Base-by-base conservation (phyloP, 768 basidiomycete genomes). In the Lactarius trivialis region DNA sequence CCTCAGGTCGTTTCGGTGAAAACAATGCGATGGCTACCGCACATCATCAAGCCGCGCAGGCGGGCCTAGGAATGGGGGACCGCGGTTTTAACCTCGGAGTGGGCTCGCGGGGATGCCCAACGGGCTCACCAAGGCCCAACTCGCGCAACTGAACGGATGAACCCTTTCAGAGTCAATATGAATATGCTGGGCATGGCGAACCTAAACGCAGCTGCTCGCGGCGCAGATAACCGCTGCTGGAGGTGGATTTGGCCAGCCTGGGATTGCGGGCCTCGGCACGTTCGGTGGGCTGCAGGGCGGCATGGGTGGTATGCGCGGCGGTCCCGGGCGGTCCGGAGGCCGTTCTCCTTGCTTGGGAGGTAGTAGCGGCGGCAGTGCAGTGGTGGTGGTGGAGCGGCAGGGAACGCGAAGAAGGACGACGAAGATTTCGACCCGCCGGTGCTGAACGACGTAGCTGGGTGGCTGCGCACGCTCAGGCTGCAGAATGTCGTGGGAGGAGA, bases 181-280 rank as follows among this genome's bases (percentile, higher is more conserved):
- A 68, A 67, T 70, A 83, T 91, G 85, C 78, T 90, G 66, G 75
- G 73, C 67, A 68, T 82, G 69, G 74, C 74, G 55, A 80, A 81
- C 45, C 73, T 81, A 93, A 74, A 83, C 86, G 24, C 91, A 93
- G 76, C 76, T 94, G 58, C 81, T 93, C 65, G 88, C 90, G 62
- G n/a, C n/a, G n/a, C n/a, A n/a, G n/a, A n/a, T n/a, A n/a, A n/a
- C n/a, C n/a, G n/a, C n/a, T n/a, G n/a, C 62, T 34, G 62, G 62
- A 6, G 81, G 79, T 66, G 81, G 84, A 7, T 79, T 88, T 70
- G 80, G 82, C 24, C 84, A 86, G 68, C 82, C 84, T 30, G 74
- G 74, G 34, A 52, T 58, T 32, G 68, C 65, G 30, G 59, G 65
- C 14, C 68, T 75, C 60, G 65, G 63, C 21, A 61, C 61, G 37